Conservation (phyloP, 2,329 filamentous ascomycete genomes). For the Cyclaneusma minus region DNA sequence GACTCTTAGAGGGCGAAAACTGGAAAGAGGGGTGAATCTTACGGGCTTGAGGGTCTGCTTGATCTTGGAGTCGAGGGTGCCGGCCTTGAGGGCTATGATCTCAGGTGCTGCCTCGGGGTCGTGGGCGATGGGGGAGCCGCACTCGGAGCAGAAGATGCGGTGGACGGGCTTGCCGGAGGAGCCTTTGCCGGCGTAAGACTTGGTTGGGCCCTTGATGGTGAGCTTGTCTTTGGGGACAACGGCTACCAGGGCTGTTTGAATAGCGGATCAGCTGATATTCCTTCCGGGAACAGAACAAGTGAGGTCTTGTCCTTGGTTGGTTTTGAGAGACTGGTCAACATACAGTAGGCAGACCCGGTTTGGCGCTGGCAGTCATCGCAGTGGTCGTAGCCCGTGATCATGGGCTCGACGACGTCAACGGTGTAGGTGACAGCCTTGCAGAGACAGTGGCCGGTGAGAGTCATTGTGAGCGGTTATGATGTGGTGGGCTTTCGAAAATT, state of each 20-base stretch:
- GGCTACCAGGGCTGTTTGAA: conserved; percentile 39
- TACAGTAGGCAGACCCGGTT: conserved; percentile 53
- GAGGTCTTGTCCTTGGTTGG: background rate
- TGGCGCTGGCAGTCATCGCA: conserved; percentile 62
- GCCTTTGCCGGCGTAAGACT: conserved; percentile 45
- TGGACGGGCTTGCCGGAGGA: conserved; percentile 47
- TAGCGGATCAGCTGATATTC: too few relatives aligned
- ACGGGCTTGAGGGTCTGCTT: conserved; percentile 55
- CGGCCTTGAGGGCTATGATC: conserved; percentile 55
- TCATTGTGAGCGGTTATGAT: conserved; percentile 29
- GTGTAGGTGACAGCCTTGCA: conserved; percentile 59
- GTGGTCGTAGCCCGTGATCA: conserved; percentile 46
- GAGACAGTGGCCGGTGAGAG: conserved; percentile 54
- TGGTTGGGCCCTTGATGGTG: conserved; percentile 44
- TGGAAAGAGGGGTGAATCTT: conserved; percentile 12
- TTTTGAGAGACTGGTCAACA: conserved; percentile 11
- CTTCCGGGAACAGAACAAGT: background rate
- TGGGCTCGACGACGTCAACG: conserved; percentile 26
- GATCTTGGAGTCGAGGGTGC: conserved; percentile 44
- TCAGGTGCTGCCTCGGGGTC: conserved; percentile 54
- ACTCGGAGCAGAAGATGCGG: conserved; percentile 55
- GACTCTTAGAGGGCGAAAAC: background rate
- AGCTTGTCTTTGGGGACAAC: conserved; percentile 53
- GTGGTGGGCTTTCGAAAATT: background rate
- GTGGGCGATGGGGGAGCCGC: conserved; percentile 54